phyloP scores from a whole-genome alignment of 1,284 basidiomycete species.

The Ustilago bromivora region DNA sequence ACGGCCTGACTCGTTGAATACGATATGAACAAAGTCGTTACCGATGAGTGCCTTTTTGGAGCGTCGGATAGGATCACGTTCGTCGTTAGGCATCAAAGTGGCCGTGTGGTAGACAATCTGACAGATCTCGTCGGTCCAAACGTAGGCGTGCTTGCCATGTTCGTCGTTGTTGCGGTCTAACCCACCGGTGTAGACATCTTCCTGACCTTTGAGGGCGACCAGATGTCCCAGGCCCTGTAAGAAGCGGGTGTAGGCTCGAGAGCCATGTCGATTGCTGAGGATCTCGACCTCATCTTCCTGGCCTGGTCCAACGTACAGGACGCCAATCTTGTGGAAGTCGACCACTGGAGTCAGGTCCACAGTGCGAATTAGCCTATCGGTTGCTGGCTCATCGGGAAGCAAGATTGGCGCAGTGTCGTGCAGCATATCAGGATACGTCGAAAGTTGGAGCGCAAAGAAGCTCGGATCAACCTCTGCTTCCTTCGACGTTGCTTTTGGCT shows the following conservation, averaged over 20 bases:
- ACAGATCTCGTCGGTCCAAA: constrained; percentile 98
- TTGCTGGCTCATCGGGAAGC: constrained; percentile 73
- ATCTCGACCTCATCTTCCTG: constrained; percentile 89
- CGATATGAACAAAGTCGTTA: constrained; percentile 74
- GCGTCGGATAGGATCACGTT: constrained; percentile 54
- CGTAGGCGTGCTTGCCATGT: constrained; percentile 75
- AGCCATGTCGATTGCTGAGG: constrained; percentile 89
- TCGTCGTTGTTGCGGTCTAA: constrained; percentile 90
- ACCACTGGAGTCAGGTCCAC: constrained; percentile 93
- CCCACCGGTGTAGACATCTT: constrained; percentile 92
- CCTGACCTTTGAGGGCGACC: constrained; percentile 83
- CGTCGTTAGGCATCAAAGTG: constrained; percentile 88
- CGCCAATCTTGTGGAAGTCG: constrained; percentile 96
- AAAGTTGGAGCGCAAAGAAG: constrained; percentile 88
- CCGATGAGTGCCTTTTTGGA: constrained; percentile 68
- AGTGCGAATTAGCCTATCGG: constrained; percentile 77
- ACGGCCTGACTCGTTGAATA: constrained; percentile 82
- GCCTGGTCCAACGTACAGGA: constrained; percentile 93
- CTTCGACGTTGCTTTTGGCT: constrained; percentile 23
- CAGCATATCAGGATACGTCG: constrained; percentile 70
- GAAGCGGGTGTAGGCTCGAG: constrained; percentile 93
- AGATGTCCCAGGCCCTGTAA: constrained; percentile 88
- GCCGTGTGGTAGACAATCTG: constrained; percentile 96
- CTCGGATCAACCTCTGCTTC: constrained; percentile 78
- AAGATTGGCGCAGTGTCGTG: constrained; percentile 69